Evolutionary conservation across 208 protist genomes (phyloP).

Genomic region (Angomonas deanei): DNA sequence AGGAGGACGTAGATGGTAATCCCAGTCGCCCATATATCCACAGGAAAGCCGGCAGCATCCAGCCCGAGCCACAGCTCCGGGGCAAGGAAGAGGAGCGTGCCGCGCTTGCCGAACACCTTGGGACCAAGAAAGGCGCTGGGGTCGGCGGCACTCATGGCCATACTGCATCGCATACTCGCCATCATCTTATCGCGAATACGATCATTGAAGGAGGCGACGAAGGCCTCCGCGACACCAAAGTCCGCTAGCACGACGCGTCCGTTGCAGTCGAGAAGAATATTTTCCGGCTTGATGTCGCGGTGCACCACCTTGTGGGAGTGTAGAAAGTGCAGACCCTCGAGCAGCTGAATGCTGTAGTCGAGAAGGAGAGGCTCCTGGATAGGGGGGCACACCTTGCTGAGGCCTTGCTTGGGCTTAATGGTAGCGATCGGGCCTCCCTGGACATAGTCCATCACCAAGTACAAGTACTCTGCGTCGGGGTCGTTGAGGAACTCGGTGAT

Average conservation of each 20-base stretch:
- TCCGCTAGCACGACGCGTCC: slow-evolving; percentile 61
- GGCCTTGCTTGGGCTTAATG: slow-evolving; percentile 16
- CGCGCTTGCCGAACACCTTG: slow-evolving; percentile 42
- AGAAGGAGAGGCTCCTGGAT: slow-evolving; percentile 24
- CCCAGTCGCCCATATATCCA: slow-evolving; percentile 3
- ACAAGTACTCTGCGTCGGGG: slow-evolving; percentile 78
- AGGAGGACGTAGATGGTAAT: slow-evolving; percentile 1
- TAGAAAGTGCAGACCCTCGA: slow-evolving; percentile 57
- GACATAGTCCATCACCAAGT: slow-evolving; percentile 94
- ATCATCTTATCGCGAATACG: slow-evolving; percentile 25
- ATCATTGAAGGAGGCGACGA: slow-evolving; percentile 22
- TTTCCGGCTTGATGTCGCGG: slow-evolving; percentile 87
- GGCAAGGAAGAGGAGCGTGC: slow-evolving; percentile 72
- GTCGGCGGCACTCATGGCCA: slow-evolving; percentile 20
- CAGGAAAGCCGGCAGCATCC: slow-evolving; percentile 28
- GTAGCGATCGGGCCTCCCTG: slow-evolving; percentile 50
- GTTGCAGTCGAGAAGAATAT: slow-evolving; percentile 62
- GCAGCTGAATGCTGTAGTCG: slow-evolving; percentile 38
- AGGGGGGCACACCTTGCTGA: slow-evolving; percentile 28
- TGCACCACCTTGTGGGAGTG: slow-evolving; percentile 72
- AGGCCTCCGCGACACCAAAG: slow-evolving; percentile 79
- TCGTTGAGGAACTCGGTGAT: slow-evolving; percentile 96
- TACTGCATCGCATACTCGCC: slow-evolving; percentile 24
- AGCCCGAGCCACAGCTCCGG: slow-evolving; percentile 71
- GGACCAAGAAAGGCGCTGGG: slow-evolving; percentile 1